phyloP scores from a whole-genome alignment of 2,329 filamentous ascomycete genomes.

The Calonectria pseudoreteaudii region DNA sequence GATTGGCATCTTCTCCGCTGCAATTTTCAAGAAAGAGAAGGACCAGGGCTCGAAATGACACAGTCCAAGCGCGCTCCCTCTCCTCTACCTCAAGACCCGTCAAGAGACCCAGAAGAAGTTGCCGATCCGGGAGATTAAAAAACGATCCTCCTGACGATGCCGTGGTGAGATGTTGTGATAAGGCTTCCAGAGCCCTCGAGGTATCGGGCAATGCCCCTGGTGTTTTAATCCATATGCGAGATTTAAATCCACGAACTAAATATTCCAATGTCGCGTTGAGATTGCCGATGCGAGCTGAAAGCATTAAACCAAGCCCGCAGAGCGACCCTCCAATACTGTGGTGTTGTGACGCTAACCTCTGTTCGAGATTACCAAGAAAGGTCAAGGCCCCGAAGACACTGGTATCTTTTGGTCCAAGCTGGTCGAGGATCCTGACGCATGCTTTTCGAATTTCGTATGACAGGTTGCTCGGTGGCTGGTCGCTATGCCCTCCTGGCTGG shows the following conservation, averaged over 20 bases:
- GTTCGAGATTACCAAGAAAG: constrained; percentile 56
- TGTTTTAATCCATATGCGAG: constrained; percentile 25
- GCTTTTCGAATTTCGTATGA: constrained; percentile 37
- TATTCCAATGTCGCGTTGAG: constrained; percentile 40
- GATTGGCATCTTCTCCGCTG: not conserved
- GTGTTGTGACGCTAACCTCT: constrained; percentile 44
- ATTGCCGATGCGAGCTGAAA: constrained; percentile 45
- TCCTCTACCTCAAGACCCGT: constrained; percentile 45
- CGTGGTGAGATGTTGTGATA: constrained; percentile 27
- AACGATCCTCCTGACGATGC: not conserved
- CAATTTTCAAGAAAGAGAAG: constrained; percentile 19
- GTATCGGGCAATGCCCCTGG: constrained; percentile 36
- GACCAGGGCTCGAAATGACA: constrained; percentile 42
- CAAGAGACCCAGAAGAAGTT: constrained; percentile 44
- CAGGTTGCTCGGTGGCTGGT: constrained; percentile 21
- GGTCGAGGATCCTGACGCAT: constrained; percentile 35
- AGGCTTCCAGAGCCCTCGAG: constrained; percentile 31
- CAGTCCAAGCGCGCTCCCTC: constrained; percentile 27
- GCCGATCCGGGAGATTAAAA: constrained; percentile 33
- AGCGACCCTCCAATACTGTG: constrained; percentile 43
- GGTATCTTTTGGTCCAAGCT: constrained; percentile 7
- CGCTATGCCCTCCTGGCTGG: not conserved
- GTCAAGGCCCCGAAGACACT: constrained; percentile 42
- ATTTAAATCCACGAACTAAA: constrained; percentile 37
- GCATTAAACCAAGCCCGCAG: constrained; percentile 44